These are phyloP conservation scores for Agroathelia rolfsii DNA, from an alignment of 1,284 basidiomycete species.

Conservation along the genomic window DNA sequence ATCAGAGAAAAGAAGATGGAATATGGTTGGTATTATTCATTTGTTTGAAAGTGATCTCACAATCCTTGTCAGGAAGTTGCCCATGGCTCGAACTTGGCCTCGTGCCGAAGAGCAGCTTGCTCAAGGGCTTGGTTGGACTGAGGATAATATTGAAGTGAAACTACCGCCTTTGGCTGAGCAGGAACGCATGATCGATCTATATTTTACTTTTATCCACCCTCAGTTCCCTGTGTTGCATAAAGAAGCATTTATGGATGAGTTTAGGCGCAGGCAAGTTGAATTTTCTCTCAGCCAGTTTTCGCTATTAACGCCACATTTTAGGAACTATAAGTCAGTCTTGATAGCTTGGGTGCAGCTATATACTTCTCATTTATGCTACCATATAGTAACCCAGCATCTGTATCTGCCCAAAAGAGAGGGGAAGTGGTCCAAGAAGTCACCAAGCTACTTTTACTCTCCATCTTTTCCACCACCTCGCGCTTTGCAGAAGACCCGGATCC, in stretches of 20 bases:
- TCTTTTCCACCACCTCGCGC: conserved; percentile 71
- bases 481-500: conserved; percentile 46
- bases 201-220: conserved; percentile 77
- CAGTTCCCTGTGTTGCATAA: conserved; percentile 71
- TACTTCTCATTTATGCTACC: conserved; percentile 11
- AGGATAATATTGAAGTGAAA: conserved; percentile 33
- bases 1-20: conserved; percentile 59
- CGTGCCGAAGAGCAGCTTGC: conserved; percentile 32
- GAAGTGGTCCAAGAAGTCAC: conserved; percentile 55
- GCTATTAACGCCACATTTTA: conserved; percentile 12
- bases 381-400: conserved; percentile 12
- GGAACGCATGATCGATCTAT: conserved; percentile 59
- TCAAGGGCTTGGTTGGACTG: conserved; percentile 23
- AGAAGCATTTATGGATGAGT: conserved; percentile 58
- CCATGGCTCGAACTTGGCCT: conserved; percentile 70
- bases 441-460: conserved; percentile 62
- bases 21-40: conserved; percentile 45
- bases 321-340: conserved; percentile 25
- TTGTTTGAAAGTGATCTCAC: conserved; percentile 6
- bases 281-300: conserved; percentile 4
- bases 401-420: conserved; percentile 20
- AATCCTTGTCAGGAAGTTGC: conserved; percentile 46
- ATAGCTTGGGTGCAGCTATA: background rate
- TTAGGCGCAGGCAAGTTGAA: conserved; percentile 38
- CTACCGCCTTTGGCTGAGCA: conserved; percentile 53